Evolutionary conservation across 345 rosid genomes (phyloP).

Genomic region (Brassica napus): Da-Ae NC_063442.1:6596001-6596500

Average conservation of each 20-base stretch:
- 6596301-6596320: background rate
- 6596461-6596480: background rate
- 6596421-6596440: background rate
- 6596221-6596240: background rate
- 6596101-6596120: background rate
- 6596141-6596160: constrained; percentile 9
- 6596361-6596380: background rate
- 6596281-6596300: background rate
- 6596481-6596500: background rate
- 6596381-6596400: background rate
- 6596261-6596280: constrained; percentile 2
- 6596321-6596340: background rate
- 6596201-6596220: background rate
- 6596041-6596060: background rate
- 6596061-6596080: constrained; percentile 3
- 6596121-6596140: background rate
- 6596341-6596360: background rate
- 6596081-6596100: background rate
- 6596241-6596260: background rate
- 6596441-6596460: background rate
- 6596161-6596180: background rate
- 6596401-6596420: background rate
- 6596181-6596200: background rate
- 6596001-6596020: constrained; percentile 15
- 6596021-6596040: background rate